Conservation (phyloP, 2,329 filamentous ascomycete genomes). For the Microsporum canis region DNA sequence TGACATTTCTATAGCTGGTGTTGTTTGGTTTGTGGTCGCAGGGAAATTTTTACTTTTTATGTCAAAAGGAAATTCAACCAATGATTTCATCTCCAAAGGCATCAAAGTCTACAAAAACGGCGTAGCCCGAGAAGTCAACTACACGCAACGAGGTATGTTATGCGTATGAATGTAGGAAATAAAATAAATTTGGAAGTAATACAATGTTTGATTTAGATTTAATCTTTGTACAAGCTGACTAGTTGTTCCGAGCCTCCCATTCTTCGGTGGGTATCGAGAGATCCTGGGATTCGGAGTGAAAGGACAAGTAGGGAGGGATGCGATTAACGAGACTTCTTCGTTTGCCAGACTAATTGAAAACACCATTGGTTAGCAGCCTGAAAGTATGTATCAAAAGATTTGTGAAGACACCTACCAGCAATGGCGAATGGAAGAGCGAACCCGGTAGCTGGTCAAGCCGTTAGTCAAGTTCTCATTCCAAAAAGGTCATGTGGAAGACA, state of each 20-base stretch:
- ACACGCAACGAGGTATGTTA: not conserved
- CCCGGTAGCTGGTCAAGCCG: conserved; percentile 39
- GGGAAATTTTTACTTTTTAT: conserved; percentile 5
- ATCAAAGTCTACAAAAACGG: not conserved
- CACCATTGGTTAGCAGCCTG: not conserved
- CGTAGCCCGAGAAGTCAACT: not conserved
- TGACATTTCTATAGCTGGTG: not conserved
- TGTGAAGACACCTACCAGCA: conserved; percentile 43
- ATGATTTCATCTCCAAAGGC: conserved; percentile 20
- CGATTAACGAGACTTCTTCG: conserved; percentile 47
- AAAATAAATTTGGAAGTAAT: not conserved
- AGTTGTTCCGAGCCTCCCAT: conserved; percentile 3
- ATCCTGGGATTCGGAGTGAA: not conserved
- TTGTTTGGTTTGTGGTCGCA: not conserved
- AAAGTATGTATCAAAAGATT: not conserved
- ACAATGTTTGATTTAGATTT: conserved; percentile 4
- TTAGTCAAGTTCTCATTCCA: not conserved
- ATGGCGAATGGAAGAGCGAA: conserved; percentile 51
- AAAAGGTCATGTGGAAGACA: not conserved
- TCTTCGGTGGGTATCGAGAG: not conserved
- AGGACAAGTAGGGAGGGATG: conserved; percentile 5
- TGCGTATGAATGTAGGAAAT: not conserved
- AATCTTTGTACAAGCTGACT: conserved; percentile 12
- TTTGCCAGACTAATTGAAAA: conserved; percentile 50
- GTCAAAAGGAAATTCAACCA: conserved; percentile 2